These are phyloP conservation scores for Dryadomyces quercivorus DNA, from an alignment of 2,329 filamentous ascomycete species.

Conservation along the genomic window DNA sequence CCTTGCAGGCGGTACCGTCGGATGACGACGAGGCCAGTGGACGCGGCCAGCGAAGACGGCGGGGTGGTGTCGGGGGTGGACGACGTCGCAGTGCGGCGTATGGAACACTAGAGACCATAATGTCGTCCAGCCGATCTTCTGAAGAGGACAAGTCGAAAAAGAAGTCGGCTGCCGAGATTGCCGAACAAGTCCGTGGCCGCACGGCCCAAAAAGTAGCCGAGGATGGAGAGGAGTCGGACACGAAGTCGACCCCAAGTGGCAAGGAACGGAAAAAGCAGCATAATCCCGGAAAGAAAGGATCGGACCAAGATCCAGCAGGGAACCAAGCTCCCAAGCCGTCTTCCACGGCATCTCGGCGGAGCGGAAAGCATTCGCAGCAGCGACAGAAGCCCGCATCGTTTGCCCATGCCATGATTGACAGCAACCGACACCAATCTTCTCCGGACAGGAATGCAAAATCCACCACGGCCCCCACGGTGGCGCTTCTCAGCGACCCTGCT, in stretches of 20 bases:
- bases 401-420: conserved; percentile 33
- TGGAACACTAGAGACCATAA: conserved; percentile 53
- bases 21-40: conserved; percentile 37
- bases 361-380: not conserved
- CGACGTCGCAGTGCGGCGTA: conserved; percentile 42
- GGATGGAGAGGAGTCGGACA: conserved; percentile 12
- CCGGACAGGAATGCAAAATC: not conserved
- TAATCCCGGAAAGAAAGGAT: not conserved
- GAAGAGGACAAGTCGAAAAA: conserved; percentile 50
- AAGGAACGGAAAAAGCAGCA: not conserved
- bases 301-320: not conserved
- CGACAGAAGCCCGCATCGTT: conserved; percentile 23
- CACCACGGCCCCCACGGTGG: conserved; percentile 16
- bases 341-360: not conserved
- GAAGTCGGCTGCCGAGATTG: conserved; percentile 44
- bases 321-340: not conserved
- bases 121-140: conserved; percentile 52
- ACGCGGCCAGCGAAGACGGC: conserved; percentile 26
- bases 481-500: conserved; percentile 43
- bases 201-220: conserved; percentile 23
- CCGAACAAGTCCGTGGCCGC: conserved; percentile 40
- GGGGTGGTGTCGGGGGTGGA: conserved; percentile 25
- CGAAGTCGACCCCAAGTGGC: not conserved
- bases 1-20: conserved; percentile 42
- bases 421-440: conserved; percentile 20